Base-by-base conservation (phyloP, 2,329 filamentous ascomycete genomes). In the Cladosporium sp. region DNA sequence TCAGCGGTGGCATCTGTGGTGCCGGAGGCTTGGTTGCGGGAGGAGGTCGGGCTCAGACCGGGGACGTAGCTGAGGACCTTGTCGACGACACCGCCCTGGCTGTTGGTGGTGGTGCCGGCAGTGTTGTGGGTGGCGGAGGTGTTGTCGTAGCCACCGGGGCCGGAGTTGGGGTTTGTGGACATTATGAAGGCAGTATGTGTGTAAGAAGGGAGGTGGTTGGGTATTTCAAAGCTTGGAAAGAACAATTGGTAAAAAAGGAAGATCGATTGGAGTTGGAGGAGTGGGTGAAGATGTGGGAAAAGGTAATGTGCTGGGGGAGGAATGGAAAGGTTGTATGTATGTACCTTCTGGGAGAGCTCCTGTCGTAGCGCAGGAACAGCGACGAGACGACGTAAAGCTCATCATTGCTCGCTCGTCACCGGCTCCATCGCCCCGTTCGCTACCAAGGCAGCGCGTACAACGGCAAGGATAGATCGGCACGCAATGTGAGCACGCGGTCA, bases 61-160 rank as follows among this genome's bases (percentile, higher is more conserved):
- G 41, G 41, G 36, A 74, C 66, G 28, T 71, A 70, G 47, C 59
- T 61, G 64, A 69, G 70, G 28, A 74, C 67, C 0, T 70, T 71
- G 28, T 66, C 68, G 38, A 73, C 62, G 32, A 74, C 58, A 60
- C 68, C 65, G 47, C 66, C 62, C 3, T 41, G 51, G 30, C 41
- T 41, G 32, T 44, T 30, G 24, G 28, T 52, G 44, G 44, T 38
- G 60, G 18, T 3, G 36, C 18, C 24, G 10, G 57, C 30, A 32
- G 24, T 47, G 30, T 49, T 38, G 63, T 59, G 18, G 28, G 24
- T 38, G 34, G 49, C 32, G 61, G 21, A 24, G 52, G 51, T 57
- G 62, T 64, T 32, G 38, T 58, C 34, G 7, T 54, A 47, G 44
- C 59, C 34, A 11, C 24, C 24, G 47, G 14, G n/a, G 61, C 36